Percentiles rank a stretch among this genome's conserved stretches.
phyloP scores from a whole-genome alignment of 306 rosid species.

The Quercus suber region DNA sequence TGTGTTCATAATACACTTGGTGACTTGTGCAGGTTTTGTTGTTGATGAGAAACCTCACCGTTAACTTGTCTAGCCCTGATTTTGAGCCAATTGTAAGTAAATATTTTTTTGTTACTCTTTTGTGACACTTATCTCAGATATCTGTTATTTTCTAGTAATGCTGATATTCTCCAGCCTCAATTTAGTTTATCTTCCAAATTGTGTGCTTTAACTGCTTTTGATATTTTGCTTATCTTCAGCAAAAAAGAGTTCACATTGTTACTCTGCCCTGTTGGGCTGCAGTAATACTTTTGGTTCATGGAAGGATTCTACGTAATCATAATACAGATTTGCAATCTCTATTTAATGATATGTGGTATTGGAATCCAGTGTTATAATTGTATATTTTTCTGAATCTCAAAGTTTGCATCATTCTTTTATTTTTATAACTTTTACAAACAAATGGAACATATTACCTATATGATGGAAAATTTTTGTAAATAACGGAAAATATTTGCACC shows the following conservation, averaged over 20 bases:
- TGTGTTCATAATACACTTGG: slow-evolving; percentile 5
- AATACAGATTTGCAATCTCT: neutral
- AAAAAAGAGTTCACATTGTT: neutral
- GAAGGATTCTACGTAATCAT: neutral
- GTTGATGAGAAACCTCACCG: slow-evolving; percentile 80
- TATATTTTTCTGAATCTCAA: neutral
- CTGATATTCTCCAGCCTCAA: slow-evolving; percentile 1
- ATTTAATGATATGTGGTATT: neutral
- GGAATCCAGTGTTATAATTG: neutral
- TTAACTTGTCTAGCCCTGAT: slow-evolving; percentile 70
- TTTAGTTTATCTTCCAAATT: slow-evolving; percentile 6
- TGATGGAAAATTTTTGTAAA: too few relatives aligned
- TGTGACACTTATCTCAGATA: neutral
- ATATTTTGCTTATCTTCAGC: neutral
- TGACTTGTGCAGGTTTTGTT: slow-evolving; percentile 68
- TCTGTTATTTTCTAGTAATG: neutral
- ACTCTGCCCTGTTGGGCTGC: neutral
- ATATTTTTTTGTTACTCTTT: neutral
- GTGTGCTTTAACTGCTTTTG: neutral
- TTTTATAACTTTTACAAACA: neutral
- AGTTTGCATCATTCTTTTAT: neutral
- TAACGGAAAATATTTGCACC: neutral
- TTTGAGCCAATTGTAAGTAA: slow-evolving; percentile 66
- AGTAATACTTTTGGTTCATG: neutral
- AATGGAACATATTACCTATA: neutral